Evolutionary conservation across 2,329 filamentous ascomycete species (phyloP), one percentile per base, ranked within the genome.

Genomic region (Calonectria fujianensis): DNA sequence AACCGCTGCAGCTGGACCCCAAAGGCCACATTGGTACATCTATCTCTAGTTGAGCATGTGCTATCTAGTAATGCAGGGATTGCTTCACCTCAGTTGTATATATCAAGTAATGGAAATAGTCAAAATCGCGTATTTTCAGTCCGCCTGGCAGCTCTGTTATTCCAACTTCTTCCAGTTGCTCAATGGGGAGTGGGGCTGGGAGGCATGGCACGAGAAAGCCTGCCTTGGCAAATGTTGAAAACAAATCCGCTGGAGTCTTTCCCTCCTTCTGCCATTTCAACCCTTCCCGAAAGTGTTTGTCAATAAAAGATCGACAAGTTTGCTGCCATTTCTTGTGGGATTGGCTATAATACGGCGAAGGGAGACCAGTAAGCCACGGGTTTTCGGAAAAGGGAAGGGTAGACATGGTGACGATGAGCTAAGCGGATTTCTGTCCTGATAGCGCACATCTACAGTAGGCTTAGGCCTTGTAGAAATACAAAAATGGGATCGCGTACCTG

Each of bases 71-170:
- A 37, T n/a, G 2, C 29, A 16, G 29, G 5, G 7, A 41, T 10
- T 27, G n/a, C 8, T 24, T 48, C 11, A 59, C 66, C 51, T 69
- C 66, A 1, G 32, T 27, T 9, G 51, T 59, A 37, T 57, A 59
- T 27, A 69, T 59, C 18, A 69, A 11, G 27, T 45, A 31, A 27
- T 69, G 66, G 24, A 69, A 69, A 27, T 57, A 69, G 24, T 69
- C 66, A 14, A 54, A 68, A 1, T 68, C 45, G 8, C 31, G 32
- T 0, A 54, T n/a, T 31, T 54, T 68, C 10, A 68, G 32, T 2
- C 65, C 65, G 6, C 65, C 65, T 16, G 65, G 65, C 7, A 68
- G 48, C 16, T 51, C 31, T 9, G 32, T 41, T 24, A 68, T 68
- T 5, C 48, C 65, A 27, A 18, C 9, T 6, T n/a, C 14, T 41